phyloP scores from a whole-genome alignment of 2,329 filamentous ascomycete species.

The Aspergillus sergii region DNA sequence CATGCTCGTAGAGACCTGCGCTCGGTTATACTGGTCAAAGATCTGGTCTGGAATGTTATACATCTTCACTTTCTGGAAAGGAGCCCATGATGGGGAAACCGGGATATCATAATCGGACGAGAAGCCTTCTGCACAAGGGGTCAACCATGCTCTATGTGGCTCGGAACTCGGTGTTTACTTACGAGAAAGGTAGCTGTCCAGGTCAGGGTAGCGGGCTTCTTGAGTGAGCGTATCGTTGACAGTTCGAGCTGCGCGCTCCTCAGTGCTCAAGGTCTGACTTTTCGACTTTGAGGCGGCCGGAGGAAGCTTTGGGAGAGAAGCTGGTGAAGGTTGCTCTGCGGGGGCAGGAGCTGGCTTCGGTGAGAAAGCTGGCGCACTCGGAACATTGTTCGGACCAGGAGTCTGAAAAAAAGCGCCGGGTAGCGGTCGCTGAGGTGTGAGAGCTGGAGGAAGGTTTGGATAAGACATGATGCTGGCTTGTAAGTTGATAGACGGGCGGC shows the following conservation, averaged over 20 bases:
- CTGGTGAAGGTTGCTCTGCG: constrained; percentile 34
- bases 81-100: constrained; percentile 70
- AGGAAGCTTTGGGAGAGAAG: constrained; percentile 38
- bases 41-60: constrained; percentile 91
- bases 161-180: constrained; percentile 45
- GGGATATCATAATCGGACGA: constrained; percentile 91
- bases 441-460: constrained; percentile 36
- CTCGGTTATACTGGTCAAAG: constrained; percentile 87
- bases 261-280: constrained; percentile 62
- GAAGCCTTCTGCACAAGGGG: constrained; percentile 67
- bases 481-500: constrained; percentile 8
- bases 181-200: constrained; percentile 89
- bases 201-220: constrained; percentile 81
- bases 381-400: constrained; percentile 39
- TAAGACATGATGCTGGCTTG: constrained; percentile 43
- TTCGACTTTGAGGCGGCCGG: constrained; percentile 46
- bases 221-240: constrained; percentile 77
- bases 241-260: constrained; percentile 78
- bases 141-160: constrained; percentile 5
- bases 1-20: constrained; percentile 88
- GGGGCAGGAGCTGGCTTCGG: constrained; percentile 28
- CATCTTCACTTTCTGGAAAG: constrained; percentile 83
- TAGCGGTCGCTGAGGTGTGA: constrained; percentile 44
- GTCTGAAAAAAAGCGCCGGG: constrained; percentile 47
- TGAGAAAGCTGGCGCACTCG: constrained; percentile 40